Percentiles rank a stretch among this genome's conserved stretches.
Conservation (phyloP, 495 filamentous ascomycete genomes). For the Tuber microsphaerosporum region DNA sequence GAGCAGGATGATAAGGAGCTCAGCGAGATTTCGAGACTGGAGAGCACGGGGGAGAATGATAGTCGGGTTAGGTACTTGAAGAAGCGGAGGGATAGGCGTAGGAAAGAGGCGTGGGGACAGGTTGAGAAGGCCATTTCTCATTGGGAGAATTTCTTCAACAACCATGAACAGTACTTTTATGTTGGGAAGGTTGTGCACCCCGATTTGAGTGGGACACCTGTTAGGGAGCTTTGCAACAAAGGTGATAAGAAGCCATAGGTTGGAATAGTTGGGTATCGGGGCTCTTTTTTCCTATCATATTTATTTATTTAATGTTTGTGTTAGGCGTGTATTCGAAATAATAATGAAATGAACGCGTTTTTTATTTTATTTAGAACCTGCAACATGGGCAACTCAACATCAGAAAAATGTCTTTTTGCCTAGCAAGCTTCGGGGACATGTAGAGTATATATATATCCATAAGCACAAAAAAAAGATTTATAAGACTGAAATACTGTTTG, state of each 20-base stretch:
- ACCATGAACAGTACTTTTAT: conserved; percentile 64
- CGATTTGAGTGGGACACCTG: conserved; percentile 40
- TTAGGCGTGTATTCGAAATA: not conserved
- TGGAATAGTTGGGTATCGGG: conserved; percentile 11
- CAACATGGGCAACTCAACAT: no score
- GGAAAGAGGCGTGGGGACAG: conserved; percentile 49
- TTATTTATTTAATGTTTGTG: conserved; percentile 1
- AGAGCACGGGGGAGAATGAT: conserved; percentile 47
- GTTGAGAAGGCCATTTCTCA: conserved; percentile 55
- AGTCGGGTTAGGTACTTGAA: conserved; percentile 56
- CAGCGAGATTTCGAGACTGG: conserved; percentile 50
- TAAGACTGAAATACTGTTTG: no score
- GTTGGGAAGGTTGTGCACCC: conserved; percentile 57
- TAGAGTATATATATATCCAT: no score
- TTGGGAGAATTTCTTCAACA: conserved; percentile 71
- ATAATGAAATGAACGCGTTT: no score
- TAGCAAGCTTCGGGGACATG: no score
- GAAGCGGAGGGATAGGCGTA: conserved; percentile 52
- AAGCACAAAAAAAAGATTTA: no score
- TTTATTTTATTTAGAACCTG: no score
- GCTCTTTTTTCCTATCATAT: not conserved
- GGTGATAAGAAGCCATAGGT: conserved; percentile 43
- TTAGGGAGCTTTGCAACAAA: conserved; percentile 50
- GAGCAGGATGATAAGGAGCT: conserved; percentile 50
- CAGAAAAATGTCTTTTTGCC: no score